Base-by-base conservation (phyloP, 2,329 filamentous ascomycete genomes). In the Tolypocladium inflatum region DNA sequence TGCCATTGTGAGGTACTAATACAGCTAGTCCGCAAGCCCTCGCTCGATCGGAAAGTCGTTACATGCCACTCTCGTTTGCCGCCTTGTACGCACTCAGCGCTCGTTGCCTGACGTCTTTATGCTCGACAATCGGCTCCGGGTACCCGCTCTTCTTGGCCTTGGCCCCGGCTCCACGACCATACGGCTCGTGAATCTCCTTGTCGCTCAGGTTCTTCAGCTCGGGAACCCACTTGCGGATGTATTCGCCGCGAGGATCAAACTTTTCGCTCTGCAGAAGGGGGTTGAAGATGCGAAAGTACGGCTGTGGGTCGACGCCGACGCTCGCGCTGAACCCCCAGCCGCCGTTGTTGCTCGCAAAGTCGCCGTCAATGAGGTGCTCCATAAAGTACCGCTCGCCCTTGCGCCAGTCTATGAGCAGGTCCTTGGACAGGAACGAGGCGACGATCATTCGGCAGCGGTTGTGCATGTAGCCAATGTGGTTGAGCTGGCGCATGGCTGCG, bases 241-340 rank as follows among this genome's bases (percentile, higher is more conserved):
- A 96, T 19, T 84, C 83, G 0, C 91, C 92, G 0, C 87, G 77
- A 0, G 81, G 76, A 68, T 96, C 91, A 65, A 95, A 96, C 72
- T 88, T 92, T 77, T 94, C 89, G 64, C 88, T 90, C 75, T 96
- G 91, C 21, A 90, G 74, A 51, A 91, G 70, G 0, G 91, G 91
- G 66, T 95, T 96, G 73, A 96, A 96, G 55, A 96, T 89, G 8
- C 91, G 81, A 62, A 96, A 96, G 69, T 95, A 96, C 0, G 91
- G 91, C 71, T 96, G 89, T 1, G 90, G 89, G 70, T 95, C 90
- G 8, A 91, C 89, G 1, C 90, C 88, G 0, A 86, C 86, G 21
- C 80, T 83, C 5, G 87, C 85, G 30, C 79, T 73, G 61, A 76
- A 77, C 1, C 74, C 82, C 80, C 81, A 84, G 4, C 81, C 81